Conservation (phyloP, 2,329 filamentous ascomycete species). For the Colletotrichum brevisporum region DNA sequence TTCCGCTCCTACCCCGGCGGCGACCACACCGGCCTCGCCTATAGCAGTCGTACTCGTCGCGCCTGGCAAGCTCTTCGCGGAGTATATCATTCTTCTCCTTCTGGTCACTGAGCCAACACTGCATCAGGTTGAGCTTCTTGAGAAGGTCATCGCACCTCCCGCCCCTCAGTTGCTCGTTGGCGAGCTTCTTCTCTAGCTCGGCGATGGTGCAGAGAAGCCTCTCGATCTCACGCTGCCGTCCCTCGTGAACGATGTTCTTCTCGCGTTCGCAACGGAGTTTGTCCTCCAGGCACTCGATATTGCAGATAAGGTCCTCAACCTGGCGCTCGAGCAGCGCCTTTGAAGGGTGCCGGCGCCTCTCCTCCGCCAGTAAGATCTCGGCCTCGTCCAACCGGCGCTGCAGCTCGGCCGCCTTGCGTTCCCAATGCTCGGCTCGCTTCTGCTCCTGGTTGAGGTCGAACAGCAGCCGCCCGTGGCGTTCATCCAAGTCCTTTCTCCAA, state of each 20-base stretch:
- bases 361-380: conserved; percentile 28
- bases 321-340: conserved; percentile 28
- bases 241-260: conserved; percentile 23
- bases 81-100: conserved; percentile 32
- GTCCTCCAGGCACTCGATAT: conserved; percentile 34
- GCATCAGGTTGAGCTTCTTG: conserved; percentile 34
- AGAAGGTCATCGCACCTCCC: conserved; percentile 18
- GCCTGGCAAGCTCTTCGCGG: conserved; percentile 29
- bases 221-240: conserved; percentile 28
- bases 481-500: conserved; percentile 32
- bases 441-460: conserved; percentile 94
- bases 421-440: conserved; percentile 98
- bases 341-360: conserved; percentile 21
- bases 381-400: conserved; percentile 27
- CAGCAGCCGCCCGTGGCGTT: conserved; percentile 20
- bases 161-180: conserved; percentile 22
- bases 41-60: conserved; percentile 29
- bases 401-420: conserved; percentile 73
- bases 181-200: conserved; percentile 32
- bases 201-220: conserved; percentile 24
- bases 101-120: conserved; percentile 27
- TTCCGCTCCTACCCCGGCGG: conserved; percentile 29
- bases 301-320: conserved; percentile 31
- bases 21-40: conserved; percentile 11
- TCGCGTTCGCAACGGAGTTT: conserved; percentile 30